Evolutionary conservation across 257 asterid genomes (phyloP).

Genomic region (Coffea eugenioides): DNA sequence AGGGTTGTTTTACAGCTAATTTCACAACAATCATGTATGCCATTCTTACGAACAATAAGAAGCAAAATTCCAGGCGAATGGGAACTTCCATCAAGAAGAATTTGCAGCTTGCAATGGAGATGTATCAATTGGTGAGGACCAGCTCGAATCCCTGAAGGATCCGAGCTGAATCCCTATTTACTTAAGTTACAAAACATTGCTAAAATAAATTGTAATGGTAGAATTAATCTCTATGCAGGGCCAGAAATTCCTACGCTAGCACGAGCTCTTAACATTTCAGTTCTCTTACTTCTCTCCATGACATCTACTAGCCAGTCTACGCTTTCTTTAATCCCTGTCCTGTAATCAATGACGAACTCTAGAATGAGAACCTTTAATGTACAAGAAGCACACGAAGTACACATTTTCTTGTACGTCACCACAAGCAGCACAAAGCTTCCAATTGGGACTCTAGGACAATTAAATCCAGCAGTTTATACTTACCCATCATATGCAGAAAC

Average conservation of each 20-base stretch:
- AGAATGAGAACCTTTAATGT: not conserved
- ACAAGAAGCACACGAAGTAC: not conserved
- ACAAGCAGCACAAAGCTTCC: not conserved
- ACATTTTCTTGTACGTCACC: not conserved
- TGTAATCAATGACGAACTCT: constrained; percentile 25
- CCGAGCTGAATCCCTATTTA: constrained; percentile 22
- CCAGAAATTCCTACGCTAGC: constrained; percentile 36
- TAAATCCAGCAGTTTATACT: constrained; percentile 1
- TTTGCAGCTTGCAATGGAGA: not conserved
- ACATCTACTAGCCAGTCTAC: constrained; percentile 78
- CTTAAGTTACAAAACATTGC: constrained; percentile 9
- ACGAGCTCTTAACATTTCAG: constrained; percentile 62
- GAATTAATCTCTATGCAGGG: constrained; percentile 11
- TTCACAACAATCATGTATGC: not conserved
- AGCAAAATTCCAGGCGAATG: constrained; percentile 6
- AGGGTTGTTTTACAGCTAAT: not conserved
- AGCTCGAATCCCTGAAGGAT: constrained; percentile 16
- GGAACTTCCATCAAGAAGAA: not conserved
- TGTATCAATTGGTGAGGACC: constrained; percentile 13
- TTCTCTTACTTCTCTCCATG: constrained; percentile 86
- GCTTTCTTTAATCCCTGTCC: constrained; percentile 74
- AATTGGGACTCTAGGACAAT: not conserved
- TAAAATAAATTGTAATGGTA: not conserved
- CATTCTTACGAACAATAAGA: not conserved
- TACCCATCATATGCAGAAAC: constrained; percentile 81